Evolutionary conservation across 2,329 filamentous ascomycete genomes (phyloP), one percentile per base, ranked within the genome.

Genomic region (Ascochyta rabiei): DNA sequence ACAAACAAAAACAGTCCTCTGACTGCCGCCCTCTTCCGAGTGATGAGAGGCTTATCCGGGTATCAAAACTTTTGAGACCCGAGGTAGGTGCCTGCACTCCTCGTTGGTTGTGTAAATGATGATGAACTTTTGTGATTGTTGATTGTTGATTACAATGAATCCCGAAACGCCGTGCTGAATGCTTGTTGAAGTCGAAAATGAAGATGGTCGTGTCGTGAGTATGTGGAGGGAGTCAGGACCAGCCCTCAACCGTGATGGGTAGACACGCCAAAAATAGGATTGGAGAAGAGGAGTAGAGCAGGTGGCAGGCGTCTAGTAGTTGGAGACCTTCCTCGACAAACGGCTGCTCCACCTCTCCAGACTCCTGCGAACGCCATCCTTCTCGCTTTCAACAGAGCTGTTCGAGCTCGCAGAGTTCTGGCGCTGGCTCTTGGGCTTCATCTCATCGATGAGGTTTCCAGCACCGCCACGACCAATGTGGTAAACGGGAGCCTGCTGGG

Each of bases 381-480:
- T 54, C 69, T 63, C 51, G 59, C 68, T 67, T 43, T 70, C 60
- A 24, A 67, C 63, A 19, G 67, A 70, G 28, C 68, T 40, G 48
- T 49, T 63, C 0, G 69, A 72, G 34, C 63, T 66, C 16, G 71
- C 56, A 2, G 68, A 72, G 66, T 70, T 69, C 40, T 66, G 61
- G 54, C 73, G 67, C 40, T 60, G 56, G 34, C 50, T 51, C 28
- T 66, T 59, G 48, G 47, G 67, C 59, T 74, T 66, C 65, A 69
- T 68, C 62, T 78, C 76, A 40, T 77, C 69, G 57, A 80, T 69
- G 37, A 72, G 60, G 72, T 88, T 88, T 45, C 83, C 85, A 12
- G 81, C 82, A 35, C 85, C 85, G 18, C 85, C 85, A 39, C 85
- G 80, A 38, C 85, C 85, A 59, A 87, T 82, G 70, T 86, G 83